These are phyloP conservation scores for Trichosporon asahii DNA, from an alignment of 1,284 basidiomycete genomes.

Conservation along the genomic window DNA sequence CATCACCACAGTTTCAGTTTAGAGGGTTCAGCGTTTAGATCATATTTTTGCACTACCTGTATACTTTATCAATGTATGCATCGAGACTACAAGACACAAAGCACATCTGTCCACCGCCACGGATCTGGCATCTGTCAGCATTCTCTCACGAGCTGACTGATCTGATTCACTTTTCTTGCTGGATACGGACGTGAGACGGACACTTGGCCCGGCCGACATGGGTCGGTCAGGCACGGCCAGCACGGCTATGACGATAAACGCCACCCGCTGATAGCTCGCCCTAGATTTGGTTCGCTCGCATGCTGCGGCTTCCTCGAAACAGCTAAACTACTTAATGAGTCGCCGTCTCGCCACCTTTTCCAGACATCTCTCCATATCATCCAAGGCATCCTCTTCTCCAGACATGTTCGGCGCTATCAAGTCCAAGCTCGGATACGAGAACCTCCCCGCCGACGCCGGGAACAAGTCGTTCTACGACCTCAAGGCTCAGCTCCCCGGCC, in stretches of 20 bases:
- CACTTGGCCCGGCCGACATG: not conserved
- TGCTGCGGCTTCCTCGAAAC: not conserved
- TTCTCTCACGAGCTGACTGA: not conserved
- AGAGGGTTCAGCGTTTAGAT: not conserved
- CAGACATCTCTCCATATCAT: not conserved
- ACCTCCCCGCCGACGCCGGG: slow-evolving; percentile 31
- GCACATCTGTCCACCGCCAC: not conserved
- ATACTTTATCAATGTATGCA: slow-evolving; percentile 10
- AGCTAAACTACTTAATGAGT: not conserved
- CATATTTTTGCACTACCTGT: slow-evolving; percentile 6
- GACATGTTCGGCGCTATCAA: slow-evolving; percentile 22
- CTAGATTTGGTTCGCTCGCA: not conserved
- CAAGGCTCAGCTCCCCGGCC: slow-evolving; percentile 48
- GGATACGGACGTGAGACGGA: not conserved
- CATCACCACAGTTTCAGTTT: not conserved
- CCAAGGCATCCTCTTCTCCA: not conserved
- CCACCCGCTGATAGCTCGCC: not conserved
- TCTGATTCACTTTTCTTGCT: not conserved
- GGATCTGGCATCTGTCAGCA: not conserved
- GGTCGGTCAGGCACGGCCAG: not conserved
- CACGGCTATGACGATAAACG: slow-evolving; percentile 4
- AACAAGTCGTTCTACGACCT: slow-evolving; percentile 52
- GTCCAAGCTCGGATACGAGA: slow-evolving; percentile 29
- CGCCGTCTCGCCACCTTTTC: not conserved
- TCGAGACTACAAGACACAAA: slow-evolving; percentile 5